Percentiles rank a stretch among this genome's conserved stretches.
These are phyloP conservation scores for Diaporthe caulivora DNA, from an alignment of 2,329 filamentous ascomycete genomes.

Conservation along the genomic window DNA sequence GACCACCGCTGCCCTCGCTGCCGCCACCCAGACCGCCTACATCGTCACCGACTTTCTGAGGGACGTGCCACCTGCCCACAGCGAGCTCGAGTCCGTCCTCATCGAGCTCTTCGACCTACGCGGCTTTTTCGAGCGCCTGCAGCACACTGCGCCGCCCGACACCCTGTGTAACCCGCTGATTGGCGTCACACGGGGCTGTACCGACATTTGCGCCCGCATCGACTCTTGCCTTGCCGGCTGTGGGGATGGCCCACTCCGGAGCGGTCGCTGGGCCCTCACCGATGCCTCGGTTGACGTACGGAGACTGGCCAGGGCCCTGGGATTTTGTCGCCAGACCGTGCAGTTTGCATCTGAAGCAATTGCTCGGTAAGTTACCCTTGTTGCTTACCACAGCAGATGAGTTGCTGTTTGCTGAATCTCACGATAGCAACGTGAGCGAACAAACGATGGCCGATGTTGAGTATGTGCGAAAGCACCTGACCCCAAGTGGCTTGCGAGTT, in stretches of 20 bases:
- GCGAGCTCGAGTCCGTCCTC: constrained; percentile 35
- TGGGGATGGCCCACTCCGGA: constrained; percentile 29
- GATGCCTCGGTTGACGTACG: constrained; percentile 31
- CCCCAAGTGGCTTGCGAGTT: not conserved
- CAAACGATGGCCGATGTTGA: constrained; percentile 22
- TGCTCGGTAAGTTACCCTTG: constrained; percentile 30
- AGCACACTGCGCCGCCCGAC: not conserved
- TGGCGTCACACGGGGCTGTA: constrained; percentile 32
- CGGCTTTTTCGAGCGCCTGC: constrained; percentile 27
- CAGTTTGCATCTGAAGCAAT: constrained; percentile 32
- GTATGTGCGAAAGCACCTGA: constrained; percentile 20
- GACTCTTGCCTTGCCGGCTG: constrained; percentile 32
- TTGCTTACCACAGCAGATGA: not conserved
- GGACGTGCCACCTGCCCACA: constrained; percentile 35
- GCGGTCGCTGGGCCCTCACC: constrained; percentile 35
- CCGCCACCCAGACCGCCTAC: constrained; percentile 26
- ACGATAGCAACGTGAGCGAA: not conserved
- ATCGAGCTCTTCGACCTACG: constrained; percentile 31
- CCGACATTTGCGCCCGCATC: constrained; percentile 33
- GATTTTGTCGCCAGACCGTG: constrained; percentile 33
- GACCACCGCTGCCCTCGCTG: constrained; percentile 36
- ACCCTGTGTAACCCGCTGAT: constrained; percentile 11
- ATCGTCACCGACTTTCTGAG: constrained; percentile 29
- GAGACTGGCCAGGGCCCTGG: constrained; percentile 27
- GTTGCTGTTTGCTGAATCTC: not conserved